A percentile compares a stretch with the other conserved stretches of the same genome.
Evolutionary conservation across 202 grass and related monocot species (phyloP).

Genomic region (Carex sylvatica): DNA sequence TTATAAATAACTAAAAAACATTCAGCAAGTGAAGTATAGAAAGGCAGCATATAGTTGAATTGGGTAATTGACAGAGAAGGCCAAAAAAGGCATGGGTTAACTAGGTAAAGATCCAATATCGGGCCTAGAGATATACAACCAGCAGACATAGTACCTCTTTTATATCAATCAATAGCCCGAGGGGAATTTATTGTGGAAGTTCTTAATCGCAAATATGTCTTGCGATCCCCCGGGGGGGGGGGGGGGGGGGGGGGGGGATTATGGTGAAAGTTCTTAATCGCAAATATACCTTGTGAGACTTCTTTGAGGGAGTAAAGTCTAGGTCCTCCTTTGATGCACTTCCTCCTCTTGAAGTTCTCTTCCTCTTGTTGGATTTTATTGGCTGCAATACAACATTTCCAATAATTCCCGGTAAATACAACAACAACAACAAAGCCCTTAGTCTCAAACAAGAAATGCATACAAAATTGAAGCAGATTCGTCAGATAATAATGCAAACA

Average conservation of each 20-base stretch:
- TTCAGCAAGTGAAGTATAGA: not conserved
- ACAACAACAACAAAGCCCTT: too few relatives aligned
- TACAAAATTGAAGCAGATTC: slow-evolving; percentile 9
- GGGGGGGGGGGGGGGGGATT: too few relatives aligned
- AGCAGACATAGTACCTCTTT: not conserved
- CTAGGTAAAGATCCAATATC: not conserved
- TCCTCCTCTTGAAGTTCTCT: slow-evolving; percentile 46
- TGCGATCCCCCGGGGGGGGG: slow-evolving; percentile 9
- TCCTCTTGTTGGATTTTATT: slow-evolving; percentile 73
- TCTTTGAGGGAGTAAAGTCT: slow-evolving; percentile 41
- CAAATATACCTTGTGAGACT: slow-evolving; percentile 59
- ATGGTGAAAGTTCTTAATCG: not conserved
- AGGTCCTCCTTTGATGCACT: slow-evolving; percentile 56
- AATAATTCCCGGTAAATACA: slow-evolving; percentile 4
- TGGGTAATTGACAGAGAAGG: not conserved
- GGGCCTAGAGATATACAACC: not conserved
- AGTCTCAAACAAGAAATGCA: too few relatives aligned
- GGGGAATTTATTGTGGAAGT: not conserved
- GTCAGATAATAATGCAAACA: slow-evolving; percentile 4
- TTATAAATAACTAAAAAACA: not conserved
- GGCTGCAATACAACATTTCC: slow-evolving; percentile 35
- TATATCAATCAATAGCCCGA: not conserved
- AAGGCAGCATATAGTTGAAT: not conserved
- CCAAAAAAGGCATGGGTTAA: slow-evolving; percentile 3
- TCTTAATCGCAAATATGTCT: slow-evolving; percentile 39